phyloP scores from a whole-genome alignment of 2,329 filamentous ascomycete species.

The Rutstroemia sp. region DNA sequence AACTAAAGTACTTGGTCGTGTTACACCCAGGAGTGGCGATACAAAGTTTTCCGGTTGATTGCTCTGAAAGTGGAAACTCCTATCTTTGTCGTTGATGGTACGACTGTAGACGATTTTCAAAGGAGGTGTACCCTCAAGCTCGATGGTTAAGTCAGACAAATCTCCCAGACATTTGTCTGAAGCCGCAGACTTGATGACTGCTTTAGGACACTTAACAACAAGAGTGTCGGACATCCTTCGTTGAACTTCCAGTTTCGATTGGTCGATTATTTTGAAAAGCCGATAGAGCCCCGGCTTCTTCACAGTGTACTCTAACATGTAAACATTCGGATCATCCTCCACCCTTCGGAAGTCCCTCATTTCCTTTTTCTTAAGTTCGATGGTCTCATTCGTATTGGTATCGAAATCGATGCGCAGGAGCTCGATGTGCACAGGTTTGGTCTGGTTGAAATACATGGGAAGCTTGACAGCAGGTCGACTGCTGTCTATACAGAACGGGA shows the following conservation, averaged over 20 bases:
- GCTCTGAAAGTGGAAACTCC: slow-evolving; percentile 84
- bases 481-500: slow-evolving; percentile 73
- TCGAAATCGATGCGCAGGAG: slow-evolving; percentile 81
- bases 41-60: slow-evolving; percentile 82
- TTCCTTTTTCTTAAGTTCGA: slow-evolving; percentile 67
- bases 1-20: slow-evolving; percentile 49
- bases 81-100: slow-evolving; percentile 74
- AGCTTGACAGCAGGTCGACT: slow-evolving; percentile 55
- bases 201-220: slow-evolving; percentile 79
- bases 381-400: slow-evolving; percentile 69
- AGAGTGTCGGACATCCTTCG: slow-evolving; percentile 68
- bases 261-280: slow-evolving; percentile 77
- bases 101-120: slow-evolving; percentile 90
- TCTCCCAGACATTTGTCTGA: slow-evolving; percentile 76
- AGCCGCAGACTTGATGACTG: slow-evolving; percentile 58
- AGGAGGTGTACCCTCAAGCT: slow-evolving; percentile 83
- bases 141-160: slow-evolving; percentile 74
- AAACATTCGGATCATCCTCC: slow-evolving; percentile 51
- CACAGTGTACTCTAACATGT: slow-evolving; percentile 61
- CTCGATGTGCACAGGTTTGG: slow-evolving; percentile 80
- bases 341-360: slow-evolving; percentile 59
- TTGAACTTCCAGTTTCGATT: slow-evolving; percentile 90
- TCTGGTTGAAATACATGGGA: slow-evolving; percentile 91
- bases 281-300: slow-evolving; percentile 87
- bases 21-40: slow-evolving; percentile 64